These are phyloP conservation scores for Ochetophila trinervis DNA, from an alignment of 306 rosid species.

Conservation along the genomic window DNA sequence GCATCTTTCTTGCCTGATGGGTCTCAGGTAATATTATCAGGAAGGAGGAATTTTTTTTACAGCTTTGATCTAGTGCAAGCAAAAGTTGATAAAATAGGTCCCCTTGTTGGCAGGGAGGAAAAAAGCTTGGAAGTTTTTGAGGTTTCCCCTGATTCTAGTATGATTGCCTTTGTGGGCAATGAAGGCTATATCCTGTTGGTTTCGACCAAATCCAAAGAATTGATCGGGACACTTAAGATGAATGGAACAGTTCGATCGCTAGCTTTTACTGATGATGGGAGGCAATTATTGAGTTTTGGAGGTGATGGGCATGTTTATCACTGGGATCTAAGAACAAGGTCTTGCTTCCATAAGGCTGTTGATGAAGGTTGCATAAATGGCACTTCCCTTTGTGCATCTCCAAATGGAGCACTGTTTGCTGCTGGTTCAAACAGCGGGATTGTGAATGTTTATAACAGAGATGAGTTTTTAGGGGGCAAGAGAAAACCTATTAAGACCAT, in stretches of 20 bases:
- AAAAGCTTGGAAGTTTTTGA: conserved; percentile 87
- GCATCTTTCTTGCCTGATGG: conserved; percentile 90
- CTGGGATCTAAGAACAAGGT: conserved; percentile 85
- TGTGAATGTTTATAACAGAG: conserved; percentile 50
- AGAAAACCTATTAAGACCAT: conserved; percentile 52
- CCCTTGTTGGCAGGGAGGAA: conserved; percentile 91
- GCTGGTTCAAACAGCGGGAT: conserved; percentile 63
- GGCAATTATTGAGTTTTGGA: conserved; percentile 64
- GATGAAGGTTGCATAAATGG: conserved; percentile 63
- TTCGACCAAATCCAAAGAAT: conserved; percentile 75
- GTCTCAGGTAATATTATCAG: conserved; percentile 75
- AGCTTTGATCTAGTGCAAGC: conserved; percentile 80
- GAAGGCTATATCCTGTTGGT: conserved; percentile 92
- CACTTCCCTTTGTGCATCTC: conserved; percentile 49
- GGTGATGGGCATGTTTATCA: conserved; percentile 93
- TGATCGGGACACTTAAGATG: conserved; percentile 86
- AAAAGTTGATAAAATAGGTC: conserved; percentile 71
- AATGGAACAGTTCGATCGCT: conserved; percentile 77
- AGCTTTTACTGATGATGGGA: conserved; percentile 76
- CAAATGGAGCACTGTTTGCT: conserved; percentile 44
- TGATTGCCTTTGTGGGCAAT: conserved; percentile 81
- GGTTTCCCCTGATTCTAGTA: conserved; percentile 79
- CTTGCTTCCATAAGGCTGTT: conserved; percentile 64
- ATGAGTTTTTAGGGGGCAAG: conserved; percentile 60
- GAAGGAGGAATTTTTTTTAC: conserved; percentile 83